These are phyloP conservation scores for Colletotrichum eremochloae DNA, from an alignment of 2,329 filamentous ascomycete species.

Conservation along the genomic window DNA sequence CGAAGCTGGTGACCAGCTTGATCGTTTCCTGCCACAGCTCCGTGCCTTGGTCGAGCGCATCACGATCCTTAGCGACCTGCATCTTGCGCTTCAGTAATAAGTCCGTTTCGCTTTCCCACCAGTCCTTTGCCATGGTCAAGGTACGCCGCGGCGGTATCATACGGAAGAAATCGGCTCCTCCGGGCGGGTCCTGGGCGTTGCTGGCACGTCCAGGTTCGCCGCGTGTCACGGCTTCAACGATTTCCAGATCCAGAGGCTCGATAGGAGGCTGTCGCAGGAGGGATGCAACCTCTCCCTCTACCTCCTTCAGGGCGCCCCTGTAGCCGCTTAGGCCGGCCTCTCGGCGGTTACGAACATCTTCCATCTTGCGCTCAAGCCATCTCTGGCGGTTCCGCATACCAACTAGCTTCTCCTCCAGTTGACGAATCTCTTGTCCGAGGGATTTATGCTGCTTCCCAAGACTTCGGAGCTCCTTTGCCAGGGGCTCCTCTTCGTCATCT, in stretches of 20 bases:
- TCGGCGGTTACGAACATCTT: conserved; percentile 73
- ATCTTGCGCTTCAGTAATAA: conserved; percentile 67
- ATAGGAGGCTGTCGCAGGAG: conserved; percentile 72
- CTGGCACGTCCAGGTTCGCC: conserved; percentile 43
- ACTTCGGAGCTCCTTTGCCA: conserved; percentile 70
- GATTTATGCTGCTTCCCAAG: conserved; percentile 67
- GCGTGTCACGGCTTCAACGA: conserved; percentile 21
- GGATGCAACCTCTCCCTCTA: conserved; percentile 71
- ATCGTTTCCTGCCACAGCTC: conserved; percentile 75
- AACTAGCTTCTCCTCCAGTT: conserved; percentile 74
- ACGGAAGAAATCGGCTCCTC: conserved; percentile 65
- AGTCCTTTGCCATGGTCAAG: conserved; percentile 76
- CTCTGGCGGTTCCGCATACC: conserved; percentile 71
- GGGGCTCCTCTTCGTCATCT: conserved; percentile 67
- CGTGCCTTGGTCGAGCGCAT: conserved; percentile 76
- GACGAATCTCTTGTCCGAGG: conserved; percentile 73
- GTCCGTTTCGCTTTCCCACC: conserved; percentile 75
- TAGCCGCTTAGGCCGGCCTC: conserved; percentile 82
- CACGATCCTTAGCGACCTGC: conserved; percentile 71
- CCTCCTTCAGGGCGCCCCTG: conserved; percentile 73
- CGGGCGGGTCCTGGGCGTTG: conserved; percentile 48
- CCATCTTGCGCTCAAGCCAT: conserved; percentile 71
- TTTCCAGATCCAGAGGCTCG: conserved; percentile 61
- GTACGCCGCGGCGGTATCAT: conserved; percentile 76
- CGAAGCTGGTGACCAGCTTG: conserved; percentile 72